These are phyloP conservation scores for Penicillium robsamsonii DNA, from an alignment of 495 filamentous ascomycete species.

Conservation along the genomic window DNA sequence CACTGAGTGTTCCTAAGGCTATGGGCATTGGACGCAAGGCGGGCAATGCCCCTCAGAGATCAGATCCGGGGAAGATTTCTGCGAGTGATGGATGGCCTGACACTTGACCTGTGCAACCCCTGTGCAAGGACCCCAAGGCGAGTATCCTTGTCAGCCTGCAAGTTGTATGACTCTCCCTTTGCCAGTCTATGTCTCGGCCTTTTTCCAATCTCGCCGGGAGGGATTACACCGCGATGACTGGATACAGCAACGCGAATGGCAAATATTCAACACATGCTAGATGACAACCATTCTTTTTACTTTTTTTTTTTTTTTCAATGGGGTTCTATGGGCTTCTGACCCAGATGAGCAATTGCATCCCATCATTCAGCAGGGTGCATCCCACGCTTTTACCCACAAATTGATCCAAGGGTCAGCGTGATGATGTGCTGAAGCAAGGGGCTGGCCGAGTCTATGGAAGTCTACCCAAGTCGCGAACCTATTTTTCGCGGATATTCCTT, in stretches of 20 bases:
- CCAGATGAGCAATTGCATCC: not conserved
- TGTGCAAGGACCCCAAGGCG: constrained; percentile 18
- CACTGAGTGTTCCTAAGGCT: not conserved
- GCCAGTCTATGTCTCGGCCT: constrained; percentile 21
- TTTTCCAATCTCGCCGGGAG: constrained; percentile 18
- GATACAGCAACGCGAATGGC: not conserved
- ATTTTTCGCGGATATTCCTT: not conserved
- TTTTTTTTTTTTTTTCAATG: too few species aligned
- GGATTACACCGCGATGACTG: constrained; percentile 1
- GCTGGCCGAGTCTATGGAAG: constrained; percentile 19
- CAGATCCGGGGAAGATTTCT: constrained; percentile 23
- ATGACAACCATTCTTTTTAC: constrained; percentile 1
- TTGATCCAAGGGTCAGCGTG: constrained; percentile 24
- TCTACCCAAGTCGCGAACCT: constrained; percentile 5
- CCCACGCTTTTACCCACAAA: not conserved
- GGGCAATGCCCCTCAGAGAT: not conserved
- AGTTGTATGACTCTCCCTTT: constrained; percentile 18
- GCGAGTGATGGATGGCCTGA: constrained; percentile 25
- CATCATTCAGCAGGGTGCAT: not conserved
- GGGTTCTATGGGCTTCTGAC: not conserved
- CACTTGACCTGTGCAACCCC: constrained; percentile 20
- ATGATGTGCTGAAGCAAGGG: constrained; percentile 25
- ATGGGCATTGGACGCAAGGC: constrained; percentile 15
- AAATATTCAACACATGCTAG: constrained; percentile 3
- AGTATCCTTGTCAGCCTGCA: constrained; percentile 18